Conservation (phyloP, 176 grass and related monocot species). For the Dendrocalamus sinicus region DNA sequence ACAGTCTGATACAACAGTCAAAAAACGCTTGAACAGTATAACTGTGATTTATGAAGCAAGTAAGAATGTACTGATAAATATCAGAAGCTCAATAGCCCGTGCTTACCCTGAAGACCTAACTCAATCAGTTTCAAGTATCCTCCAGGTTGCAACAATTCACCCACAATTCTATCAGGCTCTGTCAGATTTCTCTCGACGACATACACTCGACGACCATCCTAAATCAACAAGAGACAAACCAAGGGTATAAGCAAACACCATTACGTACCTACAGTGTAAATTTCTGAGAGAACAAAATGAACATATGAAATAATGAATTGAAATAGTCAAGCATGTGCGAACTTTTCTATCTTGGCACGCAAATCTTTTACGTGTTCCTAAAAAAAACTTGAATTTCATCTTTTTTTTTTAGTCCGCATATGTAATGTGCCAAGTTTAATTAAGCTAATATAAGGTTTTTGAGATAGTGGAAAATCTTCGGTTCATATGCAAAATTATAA, state of each 20-base stretch:
- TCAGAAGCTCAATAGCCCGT: background rate
- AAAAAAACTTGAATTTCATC: too few species aligned
- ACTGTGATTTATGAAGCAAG: background rate
- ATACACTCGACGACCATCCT: conserved; percentile 80
- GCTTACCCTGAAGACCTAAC: conserved; percentile 78
- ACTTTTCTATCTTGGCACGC: too few species aligned
- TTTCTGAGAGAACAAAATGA: background rate
- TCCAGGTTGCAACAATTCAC: conserved; percentile 93
- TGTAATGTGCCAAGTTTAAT: background rate
- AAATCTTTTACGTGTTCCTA: too few species aligned
- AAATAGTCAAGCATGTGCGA: too few species aligned
- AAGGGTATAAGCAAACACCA: background rate
- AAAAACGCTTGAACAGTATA: conserved; percentile 3
- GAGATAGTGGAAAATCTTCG: background rate
- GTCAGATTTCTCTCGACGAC: conserved; percentile 93
- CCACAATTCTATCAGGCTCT: conserved; percentile 93
- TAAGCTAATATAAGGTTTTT: background rate
- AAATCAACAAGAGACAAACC: conserved; percentile 36
- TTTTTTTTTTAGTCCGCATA: too few species aligned
- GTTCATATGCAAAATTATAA: background rate
- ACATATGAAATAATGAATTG: background rate
- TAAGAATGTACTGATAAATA: background rate
- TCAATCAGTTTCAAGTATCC: conserved; percentile 91
- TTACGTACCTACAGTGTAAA: background rate
- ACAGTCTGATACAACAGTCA: conserved; percentile 58